These are phyloP conservation scores for Triticum turgidum DNA, from an alignment of 176 grass and related monocot species.

Conservation along the genomic window DNA sequence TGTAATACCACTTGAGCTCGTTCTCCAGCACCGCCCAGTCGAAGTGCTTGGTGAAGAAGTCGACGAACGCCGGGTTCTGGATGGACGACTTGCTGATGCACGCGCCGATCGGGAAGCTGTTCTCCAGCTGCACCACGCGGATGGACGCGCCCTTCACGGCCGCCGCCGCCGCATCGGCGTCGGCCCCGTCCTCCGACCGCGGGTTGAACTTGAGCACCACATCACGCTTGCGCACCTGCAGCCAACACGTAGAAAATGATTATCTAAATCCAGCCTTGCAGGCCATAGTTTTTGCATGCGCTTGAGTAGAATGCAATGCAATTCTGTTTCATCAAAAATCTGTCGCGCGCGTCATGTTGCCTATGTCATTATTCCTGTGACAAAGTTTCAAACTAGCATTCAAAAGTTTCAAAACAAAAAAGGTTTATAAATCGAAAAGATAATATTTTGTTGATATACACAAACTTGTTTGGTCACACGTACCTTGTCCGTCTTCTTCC, in stretches of 20 bases:
- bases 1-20: slow-evolving; percentile 94
- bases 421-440: no score
- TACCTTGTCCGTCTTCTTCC: slow-evolving; percentile 64
- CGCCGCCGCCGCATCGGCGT: neutral
- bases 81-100: slow-evolving; percentile 51
- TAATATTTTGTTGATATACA: no score
- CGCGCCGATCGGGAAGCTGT: slow-evolving; percentile 66
- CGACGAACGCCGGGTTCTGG: slow-evolving; percentile 56
- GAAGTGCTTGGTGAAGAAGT: slow-evolving; percentile 71
- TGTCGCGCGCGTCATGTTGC: neutral
- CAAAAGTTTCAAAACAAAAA: neutral
- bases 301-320: slow-evolving; percentile 10
- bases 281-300: neutral
- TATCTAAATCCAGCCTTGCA: neutral
- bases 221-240: slow-evolving; percentile 68
- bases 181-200: neutral
- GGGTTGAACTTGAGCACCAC: slow-evolving; percentile 50
- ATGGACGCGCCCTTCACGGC: slow-evolving; percentile 30
- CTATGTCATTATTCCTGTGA: neutral
- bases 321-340: neutral
- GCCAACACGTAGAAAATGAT: neutral
- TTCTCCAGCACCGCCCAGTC: slow-evolving; percentile 73
- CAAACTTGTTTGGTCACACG: no score
- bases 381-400: neutral
- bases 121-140: slow-evolving; percentile 49